Conservation (phyloP, 2,329 filamentous ascomycete species). For the Penicillium sp. region DNA sequence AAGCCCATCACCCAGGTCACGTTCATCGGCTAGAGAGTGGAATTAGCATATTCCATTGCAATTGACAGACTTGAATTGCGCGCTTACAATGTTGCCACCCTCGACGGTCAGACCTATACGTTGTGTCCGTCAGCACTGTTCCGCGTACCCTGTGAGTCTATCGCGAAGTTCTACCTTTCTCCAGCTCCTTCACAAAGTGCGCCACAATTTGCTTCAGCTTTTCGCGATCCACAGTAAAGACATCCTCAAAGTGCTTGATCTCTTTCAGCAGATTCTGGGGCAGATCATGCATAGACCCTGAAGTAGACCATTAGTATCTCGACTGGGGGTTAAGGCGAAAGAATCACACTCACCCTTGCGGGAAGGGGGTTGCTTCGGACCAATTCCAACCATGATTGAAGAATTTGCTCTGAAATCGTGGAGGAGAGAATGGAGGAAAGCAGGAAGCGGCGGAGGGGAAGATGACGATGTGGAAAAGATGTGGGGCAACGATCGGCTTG, state of each 20-base stretch:
- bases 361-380: conserved; percentile 59
- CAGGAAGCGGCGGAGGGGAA: conserved; percentile 9
- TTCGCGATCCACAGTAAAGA: conserved; percentile 68
- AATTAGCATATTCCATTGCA: too few species aligned
- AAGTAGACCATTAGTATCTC: conserved; percentile 3
- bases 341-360: conserved; percentile 60
- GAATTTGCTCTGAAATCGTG: conserved; percentile 1
- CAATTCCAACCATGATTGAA: conserved; percentile 57
- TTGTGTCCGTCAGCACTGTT: not conserved
- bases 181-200: conserved; percentile 82
- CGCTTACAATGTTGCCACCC: conserved; percentile 81
- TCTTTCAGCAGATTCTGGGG: conserved; percentile 76
- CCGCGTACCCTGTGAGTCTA: not conserved
- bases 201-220: conserved; percentile 87
- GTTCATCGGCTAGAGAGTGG: conserved; percentile 78
- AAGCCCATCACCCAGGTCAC: conserved; percentile 92
- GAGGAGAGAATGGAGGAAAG: conserved; percentile 2
- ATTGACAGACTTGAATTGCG: too few species aligned
- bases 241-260: conserved; percentile 75
- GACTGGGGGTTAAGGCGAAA: conserved; percentile 7
- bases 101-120: conserved; percentile 68
- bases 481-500: conserved; percentile 25
- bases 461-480: conserved; percentile 21
- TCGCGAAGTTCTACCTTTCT: conserved; percentile 60
- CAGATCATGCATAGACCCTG: conserved; percentile 86